Percentiles rank a stretch among this genome's conserved stretches.
Conservation (phyloP, 2,329 filamentous ascomycete species). For the Fusarium miscanthi region DNA sequence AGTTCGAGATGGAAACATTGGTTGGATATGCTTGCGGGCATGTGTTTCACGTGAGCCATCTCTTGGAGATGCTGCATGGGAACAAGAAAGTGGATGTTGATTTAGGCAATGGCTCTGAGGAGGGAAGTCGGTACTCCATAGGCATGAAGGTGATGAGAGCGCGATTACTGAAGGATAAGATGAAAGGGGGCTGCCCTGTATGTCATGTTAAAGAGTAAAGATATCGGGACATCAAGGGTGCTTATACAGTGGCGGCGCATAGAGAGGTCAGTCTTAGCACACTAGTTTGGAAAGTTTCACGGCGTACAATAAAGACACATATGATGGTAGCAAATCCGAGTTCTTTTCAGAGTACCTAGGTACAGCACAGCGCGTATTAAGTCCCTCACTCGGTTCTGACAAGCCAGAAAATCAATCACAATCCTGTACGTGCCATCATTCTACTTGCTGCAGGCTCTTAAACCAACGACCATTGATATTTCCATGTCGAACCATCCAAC, state of each 20-base stretch:
- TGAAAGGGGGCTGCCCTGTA: conserved; percentile 73
- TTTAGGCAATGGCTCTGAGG: conserved; percentile 56
- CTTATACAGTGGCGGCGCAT: conserved; percentile 25
- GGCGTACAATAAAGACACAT: conserved; percentile 11
- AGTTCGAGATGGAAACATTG: conserved; percentile 75
- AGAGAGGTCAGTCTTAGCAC: conserved; percentile 21
- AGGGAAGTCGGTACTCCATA: conserved; percentile 70
- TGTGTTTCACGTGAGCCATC: conserved; percentile 80
- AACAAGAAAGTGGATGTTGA: conserved; percentile 60
- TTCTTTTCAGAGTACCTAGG: conserved; percentile 43
- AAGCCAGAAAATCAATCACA: conserved; percentile 32
- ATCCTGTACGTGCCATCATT: conserved; percentile 37
- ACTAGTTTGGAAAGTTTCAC: conserved; percentile 5
- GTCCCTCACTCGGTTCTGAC: conserved; percentile 32
- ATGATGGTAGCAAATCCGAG: conserved; percentile 15
- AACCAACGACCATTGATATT: conserved; percentile 26
- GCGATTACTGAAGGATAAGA: conserved; percentile 77
- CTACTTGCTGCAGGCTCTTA: conserved; percentile 22
- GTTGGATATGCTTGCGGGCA: conserved; percentile 86
- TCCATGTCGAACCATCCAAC: conserved; percentile 30
- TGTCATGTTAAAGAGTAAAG: conserved; percentile 53
- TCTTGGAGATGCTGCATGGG: conserved; percentile 66
- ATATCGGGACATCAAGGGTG: conserved; percentile 20
- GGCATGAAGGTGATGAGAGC: conserved; percentile 90
- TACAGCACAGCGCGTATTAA: conserved; percentile 43